phyloP scores from a whole-genome alignment of 73 alveolate species.

The Tetrahymena thermophila region DNA sequence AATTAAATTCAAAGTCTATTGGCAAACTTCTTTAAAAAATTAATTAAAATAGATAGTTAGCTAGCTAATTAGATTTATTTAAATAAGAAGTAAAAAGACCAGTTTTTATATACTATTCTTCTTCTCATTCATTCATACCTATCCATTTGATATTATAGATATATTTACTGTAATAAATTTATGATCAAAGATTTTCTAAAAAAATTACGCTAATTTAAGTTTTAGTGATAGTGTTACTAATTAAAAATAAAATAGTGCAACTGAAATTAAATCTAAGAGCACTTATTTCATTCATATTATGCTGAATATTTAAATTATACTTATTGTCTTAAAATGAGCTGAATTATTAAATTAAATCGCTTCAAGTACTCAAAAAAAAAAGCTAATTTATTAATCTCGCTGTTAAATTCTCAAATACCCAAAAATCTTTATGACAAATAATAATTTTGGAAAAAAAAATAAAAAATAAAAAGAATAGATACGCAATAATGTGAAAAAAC shows the following conservation, averaged over 20 bases:
- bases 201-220: neutral
- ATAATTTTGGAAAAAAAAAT: neutral
- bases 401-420: neutral
- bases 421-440: neutral
- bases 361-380: too few relatives aligned
- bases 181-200: neutral
- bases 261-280: neutral
- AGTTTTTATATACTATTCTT: neutral
- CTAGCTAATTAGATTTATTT: neutral
- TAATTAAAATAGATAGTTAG: neutral
- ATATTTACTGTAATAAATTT: neutral
- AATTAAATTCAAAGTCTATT: neutral
- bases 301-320: too few relatives aligned
- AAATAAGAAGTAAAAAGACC: neutral
- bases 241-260: neutral
- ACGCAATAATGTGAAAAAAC: neutral
- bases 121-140: neutral
- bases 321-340: neutral
- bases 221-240: neutral
- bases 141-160: neutral
- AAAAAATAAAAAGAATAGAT: neutral
- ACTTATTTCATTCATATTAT: too few relatives aligned
- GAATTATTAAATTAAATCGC: too few relatives aligned
- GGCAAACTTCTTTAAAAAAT: too few relatives aligned
- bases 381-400: neutral